phyloP scores from a whole-genome alignment of 2,329 filamentous ascomycete genomes.

The Aspergillus tamarii region DNA sequence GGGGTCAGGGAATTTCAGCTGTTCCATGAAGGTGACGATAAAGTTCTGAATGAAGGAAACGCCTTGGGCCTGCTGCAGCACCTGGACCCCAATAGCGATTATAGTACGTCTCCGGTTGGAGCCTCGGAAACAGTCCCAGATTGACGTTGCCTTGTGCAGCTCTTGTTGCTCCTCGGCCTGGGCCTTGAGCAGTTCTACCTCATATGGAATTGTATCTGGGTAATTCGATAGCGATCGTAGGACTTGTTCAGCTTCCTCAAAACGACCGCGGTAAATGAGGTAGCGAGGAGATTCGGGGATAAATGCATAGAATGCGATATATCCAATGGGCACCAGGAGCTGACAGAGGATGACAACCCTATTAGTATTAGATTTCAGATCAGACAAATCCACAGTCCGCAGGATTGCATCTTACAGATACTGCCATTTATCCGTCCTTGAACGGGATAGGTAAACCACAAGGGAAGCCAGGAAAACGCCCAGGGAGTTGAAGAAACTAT shows the following conservation, averaged over 20 bases:
- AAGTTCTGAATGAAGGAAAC: constrained; percentile 21
- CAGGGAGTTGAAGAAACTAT: background rate
- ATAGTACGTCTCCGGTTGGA: background rate
- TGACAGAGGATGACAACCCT: background rate
- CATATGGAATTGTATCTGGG: background rate
- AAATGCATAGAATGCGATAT: background rate
- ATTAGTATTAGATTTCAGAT: background rate
- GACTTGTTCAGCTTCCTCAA: background rate
- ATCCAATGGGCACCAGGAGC: background rate
- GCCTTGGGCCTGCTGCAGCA: constrained; percentile 22
- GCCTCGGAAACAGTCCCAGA: background rate
- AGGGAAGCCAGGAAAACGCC: background rate
- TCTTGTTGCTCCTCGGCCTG: background rate
- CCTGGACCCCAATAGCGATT: constrained; percentile 15
- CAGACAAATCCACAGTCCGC: no score
- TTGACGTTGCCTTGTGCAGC: background rate
- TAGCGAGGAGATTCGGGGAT: background rate
- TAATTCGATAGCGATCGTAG: background rate
- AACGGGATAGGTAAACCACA: background rate
- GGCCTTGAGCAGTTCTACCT: background rate
- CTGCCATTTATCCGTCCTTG: background rate
- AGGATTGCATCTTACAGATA: background rate
- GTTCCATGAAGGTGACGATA: constrained; percentile 18
- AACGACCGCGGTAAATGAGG: background rate
- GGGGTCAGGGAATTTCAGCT: constrained; percentile 14